Conservation (phyloP, 768 basidiomycete species). For the Russula vinacea region DNA sequence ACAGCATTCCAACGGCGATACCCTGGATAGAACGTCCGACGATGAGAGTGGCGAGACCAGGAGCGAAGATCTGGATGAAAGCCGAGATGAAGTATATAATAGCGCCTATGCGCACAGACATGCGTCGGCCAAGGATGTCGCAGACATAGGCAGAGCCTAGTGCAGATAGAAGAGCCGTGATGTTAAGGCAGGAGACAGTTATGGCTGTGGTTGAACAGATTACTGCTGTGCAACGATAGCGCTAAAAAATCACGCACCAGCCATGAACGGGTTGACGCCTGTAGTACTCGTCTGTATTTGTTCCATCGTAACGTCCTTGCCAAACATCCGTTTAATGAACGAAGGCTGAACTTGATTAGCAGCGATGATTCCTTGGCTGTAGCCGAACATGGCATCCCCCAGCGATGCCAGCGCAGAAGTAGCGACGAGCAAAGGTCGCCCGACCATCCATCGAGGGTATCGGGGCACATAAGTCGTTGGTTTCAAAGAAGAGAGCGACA, state of each 20-base stretch:
- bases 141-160: slow-evolving; percentile 48
- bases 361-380: slow-evolving; percentile 52
- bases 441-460: slow-evolving; percentile 54
- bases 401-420: slow-evolving; percentile 54
- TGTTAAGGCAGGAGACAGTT: slow-evolving; percentile 48
- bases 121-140: slow-evolving; percentile 50
- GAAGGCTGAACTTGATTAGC: slow-evolving; percentile 52
- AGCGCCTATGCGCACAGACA: slow-evolving; percentile 50
- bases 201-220: slow-evolving; percentile 38
- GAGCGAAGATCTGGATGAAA: slow-evolving; percentile 49
- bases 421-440: slow-evolving; percentile 47
- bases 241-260: slow-evolving; percentile 39
- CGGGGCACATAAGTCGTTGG: slow-evolving; percentile 44
- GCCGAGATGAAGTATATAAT: slow-evolving; percentile 49
- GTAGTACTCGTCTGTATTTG: slow-evolving; percentile 45
- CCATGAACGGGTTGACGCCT: slow-evolving; percentile 46
- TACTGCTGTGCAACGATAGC: neutral
- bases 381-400: slow-evolving; percentile 57
- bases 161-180: slow-evolving; percentile 49
- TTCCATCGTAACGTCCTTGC: slow-evolving; percentile 43
- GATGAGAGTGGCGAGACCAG: slow-evolving; percentile 53
- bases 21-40: slow-evolving; percentile 70
- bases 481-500: slow-evolving; percentile 34
- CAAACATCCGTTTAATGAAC: slow-evolving; percentile 50
- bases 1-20: slow-evolving; percentile 62